Conservation (phyloP, 1,284 basidiomycete species). For the Pyrrhoderma lamaoense region DNA sequence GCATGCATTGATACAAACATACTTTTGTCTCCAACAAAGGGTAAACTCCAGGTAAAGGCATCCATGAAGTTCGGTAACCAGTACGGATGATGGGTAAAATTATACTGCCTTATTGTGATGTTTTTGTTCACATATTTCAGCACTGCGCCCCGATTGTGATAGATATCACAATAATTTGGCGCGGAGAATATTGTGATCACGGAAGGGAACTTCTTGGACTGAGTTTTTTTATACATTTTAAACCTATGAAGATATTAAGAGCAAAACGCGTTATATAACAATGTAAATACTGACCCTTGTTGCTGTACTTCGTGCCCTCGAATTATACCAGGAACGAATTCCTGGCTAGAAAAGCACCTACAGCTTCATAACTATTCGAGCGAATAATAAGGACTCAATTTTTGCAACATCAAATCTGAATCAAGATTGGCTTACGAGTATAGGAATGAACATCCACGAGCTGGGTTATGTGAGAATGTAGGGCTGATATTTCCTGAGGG, state of each 20-base stretch:
- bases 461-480: slow-evolving; percentile 79
- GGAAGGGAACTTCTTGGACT: slow-evolving; percentile 85
- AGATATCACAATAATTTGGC: slow-evolving; percentile 94
- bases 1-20: too few relatives aligned
- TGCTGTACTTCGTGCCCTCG: slow-evolving; percentile 98
- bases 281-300: slow-evolving; percentile 57
- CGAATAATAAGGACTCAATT: not conserved
- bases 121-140: slow-evolving; percentile 98
- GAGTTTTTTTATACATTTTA: slow-evolving; percentile 91
- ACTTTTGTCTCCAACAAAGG: slow-evolving; percentile 98
- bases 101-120: slow-evolving; percentile 96
- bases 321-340: slow-evolving; percentile 87
- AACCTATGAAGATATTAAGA: slow-evolving; percentile 46
- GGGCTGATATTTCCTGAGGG: slow-evolving; percentile 31
- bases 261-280: not conserved
- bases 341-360: slow-evolving; percentile 89
- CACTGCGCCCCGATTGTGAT: slow-evolving; percentile 93
- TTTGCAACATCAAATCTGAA: not conserved
- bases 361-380: slow-evolving; percentile 75
- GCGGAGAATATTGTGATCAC: slow-evolving; percentile 97
- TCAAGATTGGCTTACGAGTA: slow-evolving; percentile 64
- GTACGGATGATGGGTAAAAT: slow-evolving; percentile 86
- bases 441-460: slow-evolving; percentile 91
- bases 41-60: slow-evolving; percentile 97
- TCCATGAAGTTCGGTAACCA: slow-evolving; percentile 99